Percentiles rank a stretch among this genome's conserved stretches.
phyloP scores from a whole-genome alignment of 2,329 filamentous ascomycete species.

The Nothopassalora personata region DNA sequence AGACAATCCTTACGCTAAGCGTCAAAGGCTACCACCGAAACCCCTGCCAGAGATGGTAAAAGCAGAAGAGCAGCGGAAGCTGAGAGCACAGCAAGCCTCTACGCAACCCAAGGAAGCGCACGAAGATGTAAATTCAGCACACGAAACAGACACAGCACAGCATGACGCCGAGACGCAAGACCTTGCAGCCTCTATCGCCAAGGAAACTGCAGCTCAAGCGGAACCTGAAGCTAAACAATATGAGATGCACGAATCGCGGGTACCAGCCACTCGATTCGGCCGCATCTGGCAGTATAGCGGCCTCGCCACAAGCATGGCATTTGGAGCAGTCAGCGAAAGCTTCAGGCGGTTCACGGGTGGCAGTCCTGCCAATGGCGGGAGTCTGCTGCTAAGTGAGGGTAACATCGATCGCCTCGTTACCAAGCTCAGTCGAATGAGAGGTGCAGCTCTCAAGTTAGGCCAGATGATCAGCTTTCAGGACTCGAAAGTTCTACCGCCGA shows the following conservation, averaged over 20 bases:
- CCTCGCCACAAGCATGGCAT: slow-evolving; percentile 89
- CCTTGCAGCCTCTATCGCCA: slow-evolving; percentile 34
- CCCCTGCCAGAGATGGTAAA: slow-evolving; percentile 33
- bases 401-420: slow-evolving; percentile 93
- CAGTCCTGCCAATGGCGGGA: slow-evolving; percentile 52
- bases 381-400: slow-evolving; percentile 75
- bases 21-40: slow-evolving; percentile 28
- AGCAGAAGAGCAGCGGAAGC: slow-evolving; percentile 23
- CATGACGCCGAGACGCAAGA: slow-evolving; percentile 35
- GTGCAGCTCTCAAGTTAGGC: slow-evolving; percentile 91
- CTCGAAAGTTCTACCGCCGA: slow-evolving; percentile 82
- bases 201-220: slow-evolving; percentile 24
- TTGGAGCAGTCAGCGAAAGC: slow-evolving; percentile 81
- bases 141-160: background rate
- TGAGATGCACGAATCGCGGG: slow-evolving; percentile 77
- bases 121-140: background rate
- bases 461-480: slow-evolving; percentile 99
- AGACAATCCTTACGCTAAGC: slow-evolving; percentile 34
- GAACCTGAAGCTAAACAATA: slow-evolving; percentile 41
- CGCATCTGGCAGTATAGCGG: slow-evolving; percentile 93
- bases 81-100: slow-evolving; percentile 1
- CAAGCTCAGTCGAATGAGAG: slow-evolving; percentile 92
- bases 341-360: slow-evolving; percentile 71
- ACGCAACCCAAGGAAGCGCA: background rate
- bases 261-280: slow-evolving; percentile 80